Evolutionary conservation across 768 basidiomycete species (phyloP).

Genomic region (Leccinum boreale): DNA sequence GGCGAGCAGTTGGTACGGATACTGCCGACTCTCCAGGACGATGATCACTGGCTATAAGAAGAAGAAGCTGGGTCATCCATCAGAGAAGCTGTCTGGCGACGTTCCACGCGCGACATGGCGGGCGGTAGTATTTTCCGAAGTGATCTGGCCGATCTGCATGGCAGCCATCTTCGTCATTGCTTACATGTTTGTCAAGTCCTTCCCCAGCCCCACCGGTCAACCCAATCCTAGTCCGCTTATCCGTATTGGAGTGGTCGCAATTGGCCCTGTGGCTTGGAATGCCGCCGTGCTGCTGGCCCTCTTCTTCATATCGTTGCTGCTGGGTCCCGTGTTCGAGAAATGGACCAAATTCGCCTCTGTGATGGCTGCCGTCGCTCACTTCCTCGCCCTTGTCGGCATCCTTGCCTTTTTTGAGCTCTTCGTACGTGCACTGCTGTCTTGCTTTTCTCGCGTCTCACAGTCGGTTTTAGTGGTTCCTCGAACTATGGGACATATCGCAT

Average conservation of each 20-base stretch:
- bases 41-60: slow-evolving; percentile 99
- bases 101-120: slow-evolving; percentile 89
- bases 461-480: slow-evolving; percentile 80
- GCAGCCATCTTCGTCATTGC: slow-evolving; percentile 78
- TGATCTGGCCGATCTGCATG: slow-evolving; percentile 74
- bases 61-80: slow-evolving; percentile 96
- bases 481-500: slow-evolving; percentile 95
- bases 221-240: slow-evolving; percentile 80
- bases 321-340: slow-evolving; percentile 84
- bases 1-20: slow-evolving; percentile 98
- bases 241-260: slow-evolving; percentile 81
- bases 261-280: slow-evolving; percentile 96
- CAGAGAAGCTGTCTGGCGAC: slow-evolving; percentile 94
- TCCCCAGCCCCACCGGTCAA: slow-evolving; percentile 63
- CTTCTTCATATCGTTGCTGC: slow-evolving; percentile 90
- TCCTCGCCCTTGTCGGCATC: slow-evolving; percentile 74
- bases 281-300: slow-evolving; percentile 78
- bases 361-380: slow-evolving; percentile 91
- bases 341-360: slow-evolving; percentile 88
- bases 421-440: slow-evolving; percentile 46
- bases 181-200: slow-evolving; percentile 93
- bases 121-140: slow-evolving; percentile 78
- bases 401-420: slow-evolving; percentile 95
- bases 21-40: slow-evolving; percentile 94
- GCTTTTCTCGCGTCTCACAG: slow-evolving; percentile 30